Conservation (phyloP, 208 protist genomes). For the Crithidia thermophila region DNA sequence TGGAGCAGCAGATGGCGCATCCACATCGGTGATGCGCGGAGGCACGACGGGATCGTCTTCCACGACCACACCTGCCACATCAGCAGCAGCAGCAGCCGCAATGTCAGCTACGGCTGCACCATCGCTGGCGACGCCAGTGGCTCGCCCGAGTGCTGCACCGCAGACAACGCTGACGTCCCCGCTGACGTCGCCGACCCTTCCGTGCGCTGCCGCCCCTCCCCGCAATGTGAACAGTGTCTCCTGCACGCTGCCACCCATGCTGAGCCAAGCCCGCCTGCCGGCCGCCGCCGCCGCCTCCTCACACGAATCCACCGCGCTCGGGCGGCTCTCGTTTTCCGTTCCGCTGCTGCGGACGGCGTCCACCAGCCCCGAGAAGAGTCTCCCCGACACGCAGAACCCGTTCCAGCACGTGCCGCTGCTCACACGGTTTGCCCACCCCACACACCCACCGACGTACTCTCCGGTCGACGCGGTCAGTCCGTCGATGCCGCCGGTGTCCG, state of each 20-base stretch:
- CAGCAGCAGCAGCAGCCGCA: background rate
- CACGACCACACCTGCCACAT: too few relatives aligned
- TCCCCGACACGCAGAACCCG: too few relatives aligned
- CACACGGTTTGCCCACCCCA: background rate
- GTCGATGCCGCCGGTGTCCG: background rate
- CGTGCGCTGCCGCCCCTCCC: background rate
- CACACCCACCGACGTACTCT: background rate
- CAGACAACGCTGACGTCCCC: background rate
- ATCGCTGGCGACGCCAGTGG: background rate
- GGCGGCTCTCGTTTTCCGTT: background rate
- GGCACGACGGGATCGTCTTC: too few relatives aligned
- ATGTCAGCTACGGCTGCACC: background rate
- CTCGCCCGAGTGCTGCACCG: background rate
- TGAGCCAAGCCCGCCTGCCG: background rate
- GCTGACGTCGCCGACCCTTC: background rate
- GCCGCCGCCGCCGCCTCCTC: background rate
- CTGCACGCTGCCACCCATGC: slow-evolving; percentile 14
- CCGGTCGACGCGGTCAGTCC: background rate
- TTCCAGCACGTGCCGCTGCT: background rate
- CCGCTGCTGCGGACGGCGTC: background rate
- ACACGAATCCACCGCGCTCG: too few relatives aligned
- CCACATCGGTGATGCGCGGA: too few relatives aligned
- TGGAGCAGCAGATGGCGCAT: too few relatives aligned
- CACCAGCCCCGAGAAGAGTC: background rate
- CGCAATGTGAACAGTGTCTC: background rate